phyloP scores from a whole-genome alignment of 2,329 filamentous ascomycete species.

The Cordyceps pruinosa region DNA sequence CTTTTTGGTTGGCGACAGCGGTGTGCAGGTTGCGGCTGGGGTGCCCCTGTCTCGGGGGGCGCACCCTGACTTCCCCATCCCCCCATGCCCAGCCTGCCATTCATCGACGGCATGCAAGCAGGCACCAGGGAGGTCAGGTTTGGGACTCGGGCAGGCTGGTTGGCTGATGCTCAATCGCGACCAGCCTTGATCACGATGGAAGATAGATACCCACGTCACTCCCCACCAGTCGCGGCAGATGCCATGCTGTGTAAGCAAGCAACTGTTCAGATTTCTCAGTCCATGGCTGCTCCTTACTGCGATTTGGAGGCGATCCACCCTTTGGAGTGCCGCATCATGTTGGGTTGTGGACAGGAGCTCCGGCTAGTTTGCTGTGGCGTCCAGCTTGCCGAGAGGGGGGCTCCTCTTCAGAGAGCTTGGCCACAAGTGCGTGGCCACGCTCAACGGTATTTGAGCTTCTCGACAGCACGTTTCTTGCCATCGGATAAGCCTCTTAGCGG shows the following conservation, averaged over 20 bases:
- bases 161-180: background rate
- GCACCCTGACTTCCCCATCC: conserved; percentile 22
- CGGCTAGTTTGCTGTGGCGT: background rate
- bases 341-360: background rate
- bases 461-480: conserved; percentile 5
- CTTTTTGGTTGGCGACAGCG: conserved; percentile 13
- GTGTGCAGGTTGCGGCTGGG: conserved; percentile 11
- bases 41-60: conserved; percentile 3
- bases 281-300: background rate
- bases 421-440: background rate
- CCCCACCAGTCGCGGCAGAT: background rate
- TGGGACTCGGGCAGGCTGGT: conserved; percentile 2
- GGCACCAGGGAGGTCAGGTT: background rate
- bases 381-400: no score
- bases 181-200: conserved; percentile 10
- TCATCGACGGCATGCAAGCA: background rate
- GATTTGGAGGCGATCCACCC: no score
- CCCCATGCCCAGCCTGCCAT: background rate
- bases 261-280: background rate
- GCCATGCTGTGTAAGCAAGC: background rate
- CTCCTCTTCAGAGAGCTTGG: no score
- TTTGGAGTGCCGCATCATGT: background rate
- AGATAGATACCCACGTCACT: conserved; percentile 2
- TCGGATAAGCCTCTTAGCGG: conserved; percentile 12
- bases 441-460: conserved; percentile 1